phyloP scores from a whole-genome alignment of 192 early-diverging fungal species.

The Coemansia sp. region DNA sequence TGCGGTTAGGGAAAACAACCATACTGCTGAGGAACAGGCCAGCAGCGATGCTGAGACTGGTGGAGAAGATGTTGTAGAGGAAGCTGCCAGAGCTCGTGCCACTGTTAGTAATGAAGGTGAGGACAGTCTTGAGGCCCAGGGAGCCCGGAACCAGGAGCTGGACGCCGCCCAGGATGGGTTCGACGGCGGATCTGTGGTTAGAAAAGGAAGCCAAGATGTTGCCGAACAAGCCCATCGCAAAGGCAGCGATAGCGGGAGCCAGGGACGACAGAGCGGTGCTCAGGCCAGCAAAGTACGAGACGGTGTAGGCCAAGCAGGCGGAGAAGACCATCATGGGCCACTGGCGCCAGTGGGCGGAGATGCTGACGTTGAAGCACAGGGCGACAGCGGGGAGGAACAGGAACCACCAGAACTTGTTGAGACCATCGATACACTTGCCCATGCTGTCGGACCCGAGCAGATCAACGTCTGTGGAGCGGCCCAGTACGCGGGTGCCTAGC shows the following conservation, averaged over 20 bases:
- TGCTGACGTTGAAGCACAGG: conserved; percentile 59
- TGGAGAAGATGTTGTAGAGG: conserved; percentile 59
- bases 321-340: conserved; percentile 72
- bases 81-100: conserved; percentile 56
- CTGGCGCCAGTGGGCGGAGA: conserved; percentile 63
- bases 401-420: conserved; percentile 58
- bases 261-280: conserved; percentile 58
- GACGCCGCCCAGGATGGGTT: conserved; percentile 78
- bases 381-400: conserved; percentile 60
- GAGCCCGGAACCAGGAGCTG: conserved; percentile 80
- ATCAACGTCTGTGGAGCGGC: conserved; percentile 30
- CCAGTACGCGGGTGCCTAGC: conserved; percentile 61
- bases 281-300: conserved; percentile 61
- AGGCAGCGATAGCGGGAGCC: conserved; percentile 65
- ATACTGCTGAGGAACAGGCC: conserved; percentile 69
- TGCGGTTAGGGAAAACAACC: conserved; percentile 60
- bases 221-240: conserved; percentile 75
- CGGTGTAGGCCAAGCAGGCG: conserved; percentile 67
- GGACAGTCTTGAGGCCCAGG: conserved; percentile 65
- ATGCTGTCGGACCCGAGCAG: conserved; percentile 24
- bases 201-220: conserved; percentile 77
- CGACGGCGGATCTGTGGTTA: conserved; percentile 68
- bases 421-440: conserved; percentile 39
- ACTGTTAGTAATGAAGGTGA: conserved; percentile 63
- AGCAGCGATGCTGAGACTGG: conserved; percentile 66